These are phyloP conservation scores for Ophiostoma australiae DNA, from an alignment of 2,329 filamentous ascomycete genomes.

Conservation along the genomic window DNA sequence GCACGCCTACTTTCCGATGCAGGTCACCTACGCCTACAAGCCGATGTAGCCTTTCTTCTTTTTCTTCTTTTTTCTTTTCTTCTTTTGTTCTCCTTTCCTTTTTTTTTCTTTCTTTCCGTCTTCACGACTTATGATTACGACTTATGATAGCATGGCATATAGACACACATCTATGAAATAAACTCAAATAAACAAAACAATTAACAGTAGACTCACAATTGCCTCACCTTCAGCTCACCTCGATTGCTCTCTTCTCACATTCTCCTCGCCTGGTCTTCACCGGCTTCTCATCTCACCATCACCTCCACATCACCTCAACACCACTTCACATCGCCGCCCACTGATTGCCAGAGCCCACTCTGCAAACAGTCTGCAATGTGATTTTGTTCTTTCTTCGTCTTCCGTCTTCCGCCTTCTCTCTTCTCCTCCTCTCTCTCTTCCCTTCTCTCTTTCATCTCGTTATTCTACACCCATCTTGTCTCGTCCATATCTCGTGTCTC, in stretches of 20 bases:
- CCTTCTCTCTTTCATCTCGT: too few species aligned
- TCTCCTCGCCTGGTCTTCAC: background rate
- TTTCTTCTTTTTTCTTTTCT: background rate
- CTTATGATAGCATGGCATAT: background rate
- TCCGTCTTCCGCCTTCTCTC: background rate
- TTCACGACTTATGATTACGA: constrained; percentile 2
- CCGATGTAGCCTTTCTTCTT: constrained; percentile 24
- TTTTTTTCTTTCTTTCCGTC: background rate
- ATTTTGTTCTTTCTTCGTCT: background rate
- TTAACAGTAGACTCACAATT: background rate
- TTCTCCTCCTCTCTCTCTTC: background rate
- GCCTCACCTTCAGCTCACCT: background rate
- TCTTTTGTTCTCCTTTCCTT: background rate
- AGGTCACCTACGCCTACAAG: constrained; percentile 35
- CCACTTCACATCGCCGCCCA: background rate
- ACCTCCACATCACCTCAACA: background rate
- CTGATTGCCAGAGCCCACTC: background rate
- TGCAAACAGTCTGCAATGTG: background rate
- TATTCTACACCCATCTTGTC: too few species aligned
- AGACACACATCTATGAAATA: background rate
- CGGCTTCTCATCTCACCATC: background rate
- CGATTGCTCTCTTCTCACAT: background rate
- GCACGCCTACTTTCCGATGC: constrained; percentile 34
- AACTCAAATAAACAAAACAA: background rate
- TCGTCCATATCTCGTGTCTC: too few species aligned